A percentile compares a stretch with the other conserved stretches of the same genome.
These are phyloP conservation scores for Tylopilus subfusipes DNA, from an alignment of 768 basidiomycete species.

Conservation along the genomic window DNA sequence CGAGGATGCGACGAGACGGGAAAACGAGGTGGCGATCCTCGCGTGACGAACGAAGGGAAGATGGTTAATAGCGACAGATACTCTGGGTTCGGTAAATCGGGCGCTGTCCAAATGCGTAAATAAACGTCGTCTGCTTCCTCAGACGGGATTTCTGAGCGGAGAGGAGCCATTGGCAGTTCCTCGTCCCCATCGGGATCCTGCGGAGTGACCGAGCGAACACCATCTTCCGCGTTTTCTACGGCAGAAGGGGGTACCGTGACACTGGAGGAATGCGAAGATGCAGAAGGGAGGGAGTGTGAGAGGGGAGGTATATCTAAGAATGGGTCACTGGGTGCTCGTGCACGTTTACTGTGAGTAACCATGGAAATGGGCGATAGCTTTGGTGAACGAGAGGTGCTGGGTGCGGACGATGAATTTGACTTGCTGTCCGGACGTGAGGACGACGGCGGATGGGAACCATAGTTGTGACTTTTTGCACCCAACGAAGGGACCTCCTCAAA, in stretches of 20 bases:
- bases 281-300: constrained; percentile 52
- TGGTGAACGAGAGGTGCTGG: constrained; percentile 24
- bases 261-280: constrained; percentile 46
- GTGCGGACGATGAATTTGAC: constrained; percentile 49
- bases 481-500: constrained; percentile 65
- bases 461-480: constrained; percentile 27
- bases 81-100: constrained; percentile 77
- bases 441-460: constrained; percentile 37
- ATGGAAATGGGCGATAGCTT: constrained; percentile 40
- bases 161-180: constrained; percentile 31
- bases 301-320: constrained; percentile 69
- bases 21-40: constrained; percentile 72
- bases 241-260: constrained; percentile 34
- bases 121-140: constrained; percentile 44
- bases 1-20: constrained; percentile 38
- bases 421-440: constrained; percentile 51
- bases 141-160: constrained; percentile 30
- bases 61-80: constrained; percentile 60
- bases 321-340: constrained; percentile 74
- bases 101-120: constrained; percentile 77
- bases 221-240: constrained; percentile 40
- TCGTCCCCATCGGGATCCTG: constrained; percentile 33
- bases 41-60: constrained; percentile 76
- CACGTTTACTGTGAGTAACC: constrained; percentile 54
- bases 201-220: constrained; percentile 28